Conservation (phyloP, 805 yeast species). For the Clavispora carvajalis region DNA sequence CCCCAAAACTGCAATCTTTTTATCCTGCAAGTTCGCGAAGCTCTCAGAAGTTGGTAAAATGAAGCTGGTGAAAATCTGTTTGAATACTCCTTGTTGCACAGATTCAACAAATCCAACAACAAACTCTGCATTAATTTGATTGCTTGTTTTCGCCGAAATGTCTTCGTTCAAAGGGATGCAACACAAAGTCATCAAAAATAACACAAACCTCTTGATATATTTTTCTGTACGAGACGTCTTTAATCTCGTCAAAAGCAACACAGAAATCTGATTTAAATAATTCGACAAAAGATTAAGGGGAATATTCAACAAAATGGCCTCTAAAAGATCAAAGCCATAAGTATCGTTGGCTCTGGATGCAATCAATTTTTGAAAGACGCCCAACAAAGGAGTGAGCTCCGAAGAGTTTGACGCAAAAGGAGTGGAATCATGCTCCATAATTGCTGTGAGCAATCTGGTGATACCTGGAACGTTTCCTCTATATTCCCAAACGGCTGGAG, state of each 20-base stretch:
- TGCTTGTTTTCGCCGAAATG: conserved; percentile 29
- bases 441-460: conserved; percentile 69
- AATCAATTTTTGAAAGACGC: conserved; percentile 92
- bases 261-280: conserved; percentile 66
- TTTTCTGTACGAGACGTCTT: conserved; percentile 79
- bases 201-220: conserved; percentile 63
- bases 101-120: conserved; percentile 61
- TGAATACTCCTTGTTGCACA: conserved; percentile 60
- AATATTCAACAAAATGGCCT: conserved; percentile 55
- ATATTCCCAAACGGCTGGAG: conserved; percentile 92
- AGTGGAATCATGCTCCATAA: conserved; percentile 46
- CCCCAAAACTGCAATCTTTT: conserved; percentile 51
- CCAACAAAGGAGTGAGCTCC: conserved; percentile 70
- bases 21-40: conserved; percentile 48
- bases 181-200: conserved; percentile 54
- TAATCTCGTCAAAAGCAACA: conserved; percentile 71
- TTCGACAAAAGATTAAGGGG: conserved; percentile 46
- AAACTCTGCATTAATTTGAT: conserved; percentile 39
- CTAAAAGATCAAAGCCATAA: conserved; percentile 81
- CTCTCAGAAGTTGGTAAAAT: conserved; percentile 48
- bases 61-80: conserved; percentile 44
- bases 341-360: conserved; percentile 78
- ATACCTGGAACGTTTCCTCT: conserved; percentile 93
- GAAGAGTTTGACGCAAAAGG: conserved; percentile 30
- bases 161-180: conserved; percentile 28